These are phyloP conservation scores for Fusarium proliferatum DNA, from an alignment of 2,329 filamentous ascomycete species.

Conservation along the genomic window DNA sequence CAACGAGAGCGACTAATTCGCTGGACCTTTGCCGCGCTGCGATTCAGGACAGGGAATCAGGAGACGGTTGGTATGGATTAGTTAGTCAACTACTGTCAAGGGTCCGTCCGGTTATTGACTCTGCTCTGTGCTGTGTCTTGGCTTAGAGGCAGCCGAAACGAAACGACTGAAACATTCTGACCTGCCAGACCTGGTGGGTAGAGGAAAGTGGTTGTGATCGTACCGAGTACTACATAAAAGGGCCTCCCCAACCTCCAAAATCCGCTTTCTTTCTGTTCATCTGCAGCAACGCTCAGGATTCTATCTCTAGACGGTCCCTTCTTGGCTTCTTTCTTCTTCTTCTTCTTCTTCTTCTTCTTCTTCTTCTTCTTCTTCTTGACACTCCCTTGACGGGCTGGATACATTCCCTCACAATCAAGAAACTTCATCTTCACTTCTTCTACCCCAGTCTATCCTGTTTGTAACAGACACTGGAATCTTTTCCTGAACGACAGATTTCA, in stretches of 20 bases:
- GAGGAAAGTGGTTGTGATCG: neutral
- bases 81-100: conserved; percentile 16
- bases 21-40: conserved; percentile 32
- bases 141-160: conserved; percentile 32
- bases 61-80: conserved; percentile 12
- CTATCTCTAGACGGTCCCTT: conserved; percentile 28
- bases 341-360: neutral
- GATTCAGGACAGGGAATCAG: conserved; percentile 11
- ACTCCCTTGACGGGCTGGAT: conserved; percentile 38
- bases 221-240: conserved; percentile 37
- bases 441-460: conserved; percentile 15
- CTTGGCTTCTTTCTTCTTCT: conserved; percentile 22
- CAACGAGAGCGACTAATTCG: conserved; percentile 33
- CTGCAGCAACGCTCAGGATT: conserved; percentile 42
- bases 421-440: conserved; percentile 5
- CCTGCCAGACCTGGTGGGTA: conserved; percentile 6
- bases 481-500: conserved; percentile 12
- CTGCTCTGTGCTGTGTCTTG: conserved; percentile 11
- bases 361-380: conserved; percentile 26
- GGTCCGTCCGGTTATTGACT: conserved; percentile 3
- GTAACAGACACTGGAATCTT: conserved; percentile 30
- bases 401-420: conserved; percentile 35
- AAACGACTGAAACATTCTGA: conserved; percentile 37
- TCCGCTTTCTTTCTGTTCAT: conserved; percentile 5
- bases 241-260: conserved; percentile 25